Evolutionary conservation across 495 filamentous ascomycete species (phyloP).

Genomic region (Penicillium paxilli): DNA sequence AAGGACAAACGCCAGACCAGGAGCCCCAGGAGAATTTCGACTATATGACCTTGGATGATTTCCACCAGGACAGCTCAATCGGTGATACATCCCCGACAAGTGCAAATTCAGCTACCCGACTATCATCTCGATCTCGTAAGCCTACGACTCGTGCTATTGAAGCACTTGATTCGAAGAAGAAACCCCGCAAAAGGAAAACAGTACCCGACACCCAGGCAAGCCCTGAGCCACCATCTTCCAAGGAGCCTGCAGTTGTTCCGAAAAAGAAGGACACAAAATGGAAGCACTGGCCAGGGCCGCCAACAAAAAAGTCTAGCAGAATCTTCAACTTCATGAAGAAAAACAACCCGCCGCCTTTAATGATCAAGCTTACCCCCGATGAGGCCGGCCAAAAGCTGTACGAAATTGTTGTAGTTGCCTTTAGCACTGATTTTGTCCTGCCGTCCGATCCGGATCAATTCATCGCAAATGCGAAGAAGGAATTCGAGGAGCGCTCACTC

Average conservation of each 20-base stretch:
- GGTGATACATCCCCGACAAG: slow-evolving; percentile 3
- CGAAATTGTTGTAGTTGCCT: slow-evolving; percentile 24
- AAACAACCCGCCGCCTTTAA: background rate
- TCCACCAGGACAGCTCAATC: background rate
- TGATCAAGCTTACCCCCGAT: slow-evolving; percentile 11
- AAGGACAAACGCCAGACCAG: slow-evolving; percentile 9
- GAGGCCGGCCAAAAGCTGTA: slow-evolving; percentile 23
- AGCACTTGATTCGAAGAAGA: slow-evolving; percentile 29
- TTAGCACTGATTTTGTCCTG: slow-evolving; percentile 21
- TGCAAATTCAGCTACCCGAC: slow-evolving; percentile 28
- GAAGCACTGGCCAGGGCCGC: no score
- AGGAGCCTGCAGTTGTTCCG: background rate
- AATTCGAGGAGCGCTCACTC: slow-evolving; percentile 3
- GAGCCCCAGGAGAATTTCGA: slow-evolving; percentile 14
- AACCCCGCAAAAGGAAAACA: slow-evolving; percentile 15
- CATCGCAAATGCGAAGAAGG: slow-evolving; percentile 19
- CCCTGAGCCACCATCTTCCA: background rate
- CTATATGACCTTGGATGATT: slow-evolving; percentile 9
- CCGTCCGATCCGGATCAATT: slow-evolving; percentile 17
- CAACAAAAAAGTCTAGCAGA: background rate
- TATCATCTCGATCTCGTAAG: slow-evolving; percentile 38
- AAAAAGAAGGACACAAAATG: background rate
- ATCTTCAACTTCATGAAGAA: slow-evolving; percentile 7
- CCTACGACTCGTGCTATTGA: slow-evolving; percentile 42
- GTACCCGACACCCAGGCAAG: slow-evolving; percentile 12